Base-by-base conservation (phyloP, 2,329 filamentous ascomycete genomes). In the Chrysoporthe cubensis region DNA sequence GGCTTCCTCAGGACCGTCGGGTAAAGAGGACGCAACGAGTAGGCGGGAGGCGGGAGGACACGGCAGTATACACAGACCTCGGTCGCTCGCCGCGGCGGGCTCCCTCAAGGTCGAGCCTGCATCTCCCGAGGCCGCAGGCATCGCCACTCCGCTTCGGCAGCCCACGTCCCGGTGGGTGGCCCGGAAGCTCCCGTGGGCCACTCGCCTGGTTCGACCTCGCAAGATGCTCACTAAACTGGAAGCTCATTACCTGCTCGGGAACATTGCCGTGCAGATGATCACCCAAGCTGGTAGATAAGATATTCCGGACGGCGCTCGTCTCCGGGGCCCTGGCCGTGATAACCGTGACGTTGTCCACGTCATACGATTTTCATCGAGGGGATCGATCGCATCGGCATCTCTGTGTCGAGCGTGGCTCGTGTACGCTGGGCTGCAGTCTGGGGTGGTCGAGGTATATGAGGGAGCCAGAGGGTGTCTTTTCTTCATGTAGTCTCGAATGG, bases 131-230 rank as follows among this genome's bases (percentile, higher is more conserved):
- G 48, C 48, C 48, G 48, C 21, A 32, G 26, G 48, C 1, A n/a
- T 52, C 21, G 48, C 48, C 48, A 52, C 48, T 52, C 21, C 48
- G 48, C 21, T 21, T 52, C 48, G 48, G 48, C 48, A 52, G 48
- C n/a, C 48, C 21, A 52, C 9, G n/a, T 4, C 5, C 21, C 48
- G 48, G 48, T 5, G 48, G 9, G 26, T 9, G 21, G 3, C 11
- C 7, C 9, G 11, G n/a, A 26, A 32, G 6, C 21, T 4, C 26
- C 14, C 26, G 48, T 52, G 48, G 9, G 16, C 48, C 26, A 11
- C 21, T 52, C n/a, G 1, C 13, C 11, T 52, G 9, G n/a, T 52
- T 52, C 4, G 21, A 32, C 7, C 18, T 9, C n/a, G 6, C 13
- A 21, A 21, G 48, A 32, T 9, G 21, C 21, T 13, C 11, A 26